phyloP scores from a whole-genome alignment of 441 rosid genomes.

The Pelargonium myrrhifolium region DNA sequence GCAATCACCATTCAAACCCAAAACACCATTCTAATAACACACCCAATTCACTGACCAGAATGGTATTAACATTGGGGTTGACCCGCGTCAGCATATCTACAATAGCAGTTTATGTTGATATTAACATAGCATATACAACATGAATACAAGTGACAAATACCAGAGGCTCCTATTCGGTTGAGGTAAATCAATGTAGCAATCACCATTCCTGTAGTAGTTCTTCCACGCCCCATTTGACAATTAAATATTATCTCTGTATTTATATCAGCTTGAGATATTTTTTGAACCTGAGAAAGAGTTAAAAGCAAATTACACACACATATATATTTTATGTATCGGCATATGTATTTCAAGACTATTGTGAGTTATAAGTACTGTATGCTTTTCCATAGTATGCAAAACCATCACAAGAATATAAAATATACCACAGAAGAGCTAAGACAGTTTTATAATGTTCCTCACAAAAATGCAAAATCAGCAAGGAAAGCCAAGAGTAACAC shows the following conservation, averaged over 20 bases:
- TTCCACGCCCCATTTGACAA: slow-evolving; percentile 99
- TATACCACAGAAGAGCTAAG: background rate
- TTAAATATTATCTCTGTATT: slow-evolving; percentile 77
- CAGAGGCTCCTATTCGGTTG: slow-evolving; percentile 84
- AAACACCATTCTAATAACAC: background rate
- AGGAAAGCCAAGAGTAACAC: background rate
- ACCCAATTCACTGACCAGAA: background rate
- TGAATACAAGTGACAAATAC: slow-evolving; percentile 35
- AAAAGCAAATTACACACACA: slow-evolving; percentile 9
- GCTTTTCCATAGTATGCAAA: background rate
- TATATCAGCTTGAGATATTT: slow-evolving; percentile 70
- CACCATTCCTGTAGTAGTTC: slow-evolving; percentile 99
- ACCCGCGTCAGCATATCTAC: background rate
- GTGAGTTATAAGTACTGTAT: background rate
- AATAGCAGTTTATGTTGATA: background rate
- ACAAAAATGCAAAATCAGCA: background rate
- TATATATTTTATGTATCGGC: slow-evolving; percentile 2
- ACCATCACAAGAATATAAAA: background rate
- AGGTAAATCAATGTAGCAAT: slow-evolving; percentile 89
- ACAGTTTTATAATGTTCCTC: slow-evolving; percentile 7
- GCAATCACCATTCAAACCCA: slow-evolving; percentile 1
- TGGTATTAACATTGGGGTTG: slow-evolving; percentile 4
- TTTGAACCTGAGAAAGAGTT: slow-evolving; percentile 54
- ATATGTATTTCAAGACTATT: slow-evolving; percentile 11
- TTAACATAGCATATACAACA: background rate